Evolutionary conservation across 495 filamentous ascomycete genomes (phyloP).

Genomic region (Aspergillus indologenus): DNA sequence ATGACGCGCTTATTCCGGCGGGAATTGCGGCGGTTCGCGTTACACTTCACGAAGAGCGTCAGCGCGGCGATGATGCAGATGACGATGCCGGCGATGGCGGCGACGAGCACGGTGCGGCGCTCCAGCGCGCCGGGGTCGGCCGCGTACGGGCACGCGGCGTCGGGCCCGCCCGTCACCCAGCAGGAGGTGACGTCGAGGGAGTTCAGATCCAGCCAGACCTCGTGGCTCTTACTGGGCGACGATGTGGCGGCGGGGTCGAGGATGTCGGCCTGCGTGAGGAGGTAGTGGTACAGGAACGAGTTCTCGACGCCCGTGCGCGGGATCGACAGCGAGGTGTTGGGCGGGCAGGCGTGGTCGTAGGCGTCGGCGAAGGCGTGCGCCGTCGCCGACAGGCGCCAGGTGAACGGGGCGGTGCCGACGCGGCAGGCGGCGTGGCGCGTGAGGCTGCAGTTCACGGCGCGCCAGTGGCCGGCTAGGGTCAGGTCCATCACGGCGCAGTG

Average conservation of each 20-base stretch:
- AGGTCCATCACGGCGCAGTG: slow-evolving; percentile 55
- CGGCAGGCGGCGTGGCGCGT: slow-evolving; percentile 54
- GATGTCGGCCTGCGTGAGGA: slow-evolving; percentile 24
- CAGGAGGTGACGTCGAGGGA: slow-evolving; percentile 51
- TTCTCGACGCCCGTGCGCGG: slow-evolving; percentile 64
- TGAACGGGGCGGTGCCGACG: slow-evolving; percentile 45
- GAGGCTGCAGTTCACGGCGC: slow-evolving; percentile 50
- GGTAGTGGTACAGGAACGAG: slow-evolving; percentile 45
- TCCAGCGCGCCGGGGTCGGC: slow-evolving; percentile 35
- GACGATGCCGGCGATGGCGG: slow-evolving; percentile 56
- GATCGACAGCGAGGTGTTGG: slow-evolving; percentile 41
- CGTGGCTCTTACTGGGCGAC: slow-evolving; percentile 20
- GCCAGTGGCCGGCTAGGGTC: slow-evolving; percentile 50
- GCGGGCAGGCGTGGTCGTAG: slow-evolving; percentile 35
- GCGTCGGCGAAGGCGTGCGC: slow-evolving; percentile 35
- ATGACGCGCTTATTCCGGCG: slow-evolving; percentile 49
- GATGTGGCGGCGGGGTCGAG: slow-evolving; percentile 28
- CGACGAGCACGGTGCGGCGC: slow-evolving; percentile 51
- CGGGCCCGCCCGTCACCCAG: slow-evolving; percentile 54
- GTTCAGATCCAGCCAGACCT: slow-evolving; percentile 60
- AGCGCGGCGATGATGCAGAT: slow-evolving; percentile 56
- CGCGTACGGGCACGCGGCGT: slow-evolving; percentile 53
- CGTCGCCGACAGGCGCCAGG: slow-evolving; percentile 49
- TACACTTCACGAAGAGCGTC: slow-evolving; percentile 63
- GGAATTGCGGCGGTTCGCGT: slow-evolving; percentile 53